Base-by-base conservation (phyloP, 83 land plant species). In the Isoetes engelmannii region DNA sequence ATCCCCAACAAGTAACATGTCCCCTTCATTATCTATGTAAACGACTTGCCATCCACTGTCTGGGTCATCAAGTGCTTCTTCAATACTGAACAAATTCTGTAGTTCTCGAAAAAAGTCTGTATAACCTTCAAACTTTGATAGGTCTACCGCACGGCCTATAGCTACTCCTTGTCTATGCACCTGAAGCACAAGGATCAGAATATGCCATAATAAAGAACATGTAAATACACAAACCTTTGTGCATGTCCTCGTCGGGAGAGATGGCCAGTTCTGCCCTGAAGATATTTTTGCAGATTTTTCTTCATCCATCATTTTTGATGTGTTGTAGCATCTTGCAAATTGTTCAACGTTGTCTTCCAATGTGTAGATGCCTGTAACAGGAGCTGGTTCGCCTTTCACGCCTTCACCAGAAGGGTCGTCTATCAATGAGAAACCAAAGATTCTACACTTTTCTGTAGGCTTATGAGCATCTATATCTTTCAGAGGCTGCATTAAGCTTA, bases 1-100 rank as follows among this genome's bases (percentile, higher is more conserved):
- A 41, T 77, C 71, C 10, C 75, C 80, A 17, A 72, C 75, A 5
- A 72, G 80, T 44, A 77, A 69, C 50, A 72, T 67, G 63, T 77
- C 80, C 3, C 57, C 74, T 61, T 77, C 80, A 37, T 77, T 75
- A 67, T 77, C 80, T 12, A 64, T 72, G 64, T 77, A 77, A 13
- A 72, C 75, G 44, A 77, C 63, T 67, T 77, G 70, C 80, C 80
- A 77, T 5, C 77, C 77, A 13, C 21, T 58, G 18, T 42, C 42
- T 5, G 65, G 41, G 12, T 72, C 71, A 44, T 57, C 69, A 50
- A 77, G 71, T 67, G 48, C 79, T 19, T 72, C 74, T n/a, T 77
- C 47, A 71, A 77, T 18, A 10, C 56, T 41, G 60, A 77, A 77
- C 4, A 77, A 61, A 4, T 20, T 7, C 4, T 67, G 74, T 15